Conservation (phyloP, 148 eudicot genomes). For the Chenopodium formosanum region DNA sequence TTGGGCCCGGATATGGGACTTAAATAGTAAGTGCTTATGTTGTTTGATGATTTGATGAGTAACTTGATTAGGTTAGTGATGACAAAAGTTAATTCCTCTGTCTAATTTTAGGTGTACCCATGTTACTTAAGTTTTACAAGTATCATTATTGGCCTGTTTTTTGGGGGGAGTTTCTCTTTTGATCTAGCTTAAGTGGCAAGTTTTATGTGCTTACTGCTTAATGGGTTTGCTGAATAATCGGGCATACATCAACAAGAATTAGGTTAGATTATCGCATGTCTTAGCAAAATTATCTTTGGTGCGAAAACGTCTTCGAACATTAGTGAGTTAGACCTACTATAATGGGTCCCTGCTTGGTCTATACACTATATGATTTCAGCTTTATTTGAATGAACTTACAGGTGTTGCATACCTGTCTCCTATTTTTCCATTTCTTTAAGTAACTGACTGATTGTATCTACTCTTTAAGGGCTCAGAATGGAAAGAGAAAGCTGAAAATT, state of each 20-base stretch:
- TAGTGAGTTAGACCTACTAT: not conserved
- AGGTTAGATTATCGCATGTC: not conserved
- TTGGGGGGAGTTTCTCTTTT: not conserved
- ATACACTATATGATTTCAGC: not conserved
- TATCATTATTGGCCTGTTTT: no score
- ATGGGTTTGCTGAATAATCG: no score
- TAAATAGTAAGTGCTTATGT: not conserved
- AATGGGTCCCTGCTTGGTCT: not conserved
- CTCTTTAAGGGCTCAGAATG: slow-evolving; percentile 81
- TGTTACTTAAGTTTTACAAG: not conserved
- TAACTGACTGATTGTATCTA: slow-evolving; percentile 25
- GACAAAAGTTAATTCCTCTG: no score
- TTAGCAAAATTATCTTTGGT: not conserved
- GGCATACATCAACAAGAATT: not conserved
- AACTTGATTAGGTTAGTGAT: not conserved
- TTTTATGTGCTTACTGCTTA: not conserved
- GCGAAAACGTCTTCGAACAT: not conserved
- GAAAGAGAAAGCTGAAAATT: slow-evolving; percentile 93
- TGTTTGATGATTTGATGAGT: not conserved
- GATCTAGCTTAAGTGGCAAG: not conserved
- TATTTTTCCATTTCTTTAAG: not conserved
- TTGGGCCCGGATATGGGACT: not conserved
- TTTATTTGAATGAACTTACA: not conserved
- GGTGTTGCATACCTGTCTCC: not conserved
- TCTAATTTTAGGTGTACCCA: no score